These are phyloP conservation scores for Sophora flavescens DNA, from an alignment of 306 rosid species.

Conservation along the genomic window DNA sequence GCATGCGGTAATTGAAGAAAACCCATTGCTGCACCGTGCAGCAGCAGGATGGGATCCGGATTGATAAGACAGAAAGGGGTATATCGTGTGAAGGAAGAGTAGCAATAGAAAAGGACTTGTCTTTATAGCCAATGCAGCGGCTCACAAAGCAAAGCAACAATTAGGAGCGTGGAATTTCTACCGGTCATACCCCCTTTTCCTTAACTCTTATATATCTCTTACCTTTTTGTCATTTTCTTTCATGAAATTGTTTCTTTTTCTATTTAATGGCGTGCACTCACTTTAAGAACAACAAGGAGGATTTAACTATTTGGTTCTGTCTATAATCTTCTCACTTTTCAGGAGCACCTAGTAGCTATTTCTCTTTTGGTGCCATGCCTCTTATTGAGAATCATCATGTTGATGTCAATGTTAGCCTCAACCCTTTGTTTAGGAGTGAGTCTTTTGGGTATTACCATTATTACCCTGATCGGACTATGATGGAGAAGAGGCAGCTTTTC, in stretches of 20 bases:
- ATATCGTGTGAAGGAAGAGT: not conserved
- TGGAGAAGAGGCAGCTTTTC: conserved; percentile 84
- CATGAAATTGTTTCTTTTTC: not conserved
- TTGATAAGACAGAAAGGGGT: not conserved
- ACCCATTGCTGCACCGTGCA: too few species aligned
- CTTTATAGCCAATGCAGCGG: conserved; percentile 55
- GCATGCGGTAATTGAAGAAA: too few species aligned
- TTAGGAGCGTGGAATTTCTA: conserved; percentile 42
- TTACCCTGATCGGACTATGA: conserved; percentile 54
- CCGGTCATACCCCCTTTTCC: conserved; percentile 20
- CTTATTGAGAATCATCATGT: conserved; percentile 33
- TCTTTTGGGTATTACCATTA: conserved; percentile 56
- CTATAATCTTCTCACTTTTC: not conserved
- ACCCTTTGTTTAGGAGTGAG: conserved; percentile 59
- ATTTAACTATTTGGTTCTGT: not conserved
- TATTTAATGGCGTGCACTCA: conserved; percentile 36
- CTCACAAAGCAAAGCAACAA: conserved; percentile 46
- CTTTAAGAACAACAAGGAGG: not conserved
- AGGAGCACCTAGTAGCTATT: not conserved
- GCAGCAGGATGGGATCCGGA: too few species aligned
- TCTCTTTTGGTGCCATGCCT: conserved; percentile 37
- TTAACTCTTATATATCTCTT: not conserved
- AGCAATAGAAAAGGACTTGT: not conserved
- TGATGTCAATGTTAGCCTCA: conserved; percentile 11
- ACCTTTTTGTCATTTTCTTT: not conserved